Conservation (phyloP, 108 stramenopile species). For the Bacterosira constricta region DNA sequence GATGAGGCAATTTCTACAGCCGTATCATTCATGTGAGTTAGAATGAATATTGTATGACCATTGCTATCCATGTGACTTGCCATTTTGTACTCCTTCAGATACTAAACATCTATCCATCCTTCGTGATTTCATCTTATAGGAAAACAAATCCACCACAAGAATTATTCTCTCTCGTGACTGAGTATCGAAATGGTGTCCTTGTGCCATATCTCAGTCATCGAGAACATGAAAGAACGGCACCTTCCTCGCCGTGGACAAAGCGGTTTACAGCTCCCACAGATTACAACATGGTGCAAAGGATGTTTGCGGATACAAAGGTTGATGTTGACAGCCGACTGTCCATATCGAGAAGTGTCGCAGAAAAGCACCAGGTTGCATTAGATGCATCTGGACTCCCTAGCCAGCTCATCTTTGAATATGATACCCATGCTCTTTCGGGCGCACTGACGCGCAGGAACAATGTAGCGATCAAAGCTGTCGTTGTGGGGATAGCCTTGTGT, state of each 20-base stretch:
- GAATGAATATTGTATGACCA: not conserved
- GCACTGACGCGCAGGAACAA: no score
- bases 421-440: no score
- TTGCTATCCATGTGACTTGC: not conserved
- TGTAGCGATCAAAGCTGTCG: no score
- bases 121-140: slow-evolving; percentile 8
- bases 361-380: slow-evolving; percentile 16
- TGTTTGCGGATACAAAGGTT: not conserved
- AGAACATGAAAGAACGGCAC: not conserved
- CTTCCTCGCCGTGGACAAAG: slow-evolving; percentile 2
- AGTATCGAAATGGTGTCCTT: slow-evolving; percentile 6
- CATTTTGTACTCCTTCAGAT: not conserved
- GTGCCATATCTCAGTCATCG: not conserved
- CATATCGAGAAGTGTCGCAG: not conserved
- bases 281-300: not conserved
- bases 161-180: no score
- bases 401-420: no score
- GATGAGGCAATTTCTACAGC: slow-evolving; percentile 21
- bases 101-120: no score
- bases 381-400: slow-evolving; percentile 23
- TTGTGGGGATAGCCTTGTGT: no score
- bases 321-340: not conserved
- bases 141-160: slow-evolving; percentile 1
- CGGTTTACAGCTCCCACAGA: slow-evolving; percentile 23
- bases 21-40: slow-evolving; percentile 25